phyloP scores from a whole-genome alignment of 2,329 filamentous ascomycete species.

The Fulvia fulva region DNA sequence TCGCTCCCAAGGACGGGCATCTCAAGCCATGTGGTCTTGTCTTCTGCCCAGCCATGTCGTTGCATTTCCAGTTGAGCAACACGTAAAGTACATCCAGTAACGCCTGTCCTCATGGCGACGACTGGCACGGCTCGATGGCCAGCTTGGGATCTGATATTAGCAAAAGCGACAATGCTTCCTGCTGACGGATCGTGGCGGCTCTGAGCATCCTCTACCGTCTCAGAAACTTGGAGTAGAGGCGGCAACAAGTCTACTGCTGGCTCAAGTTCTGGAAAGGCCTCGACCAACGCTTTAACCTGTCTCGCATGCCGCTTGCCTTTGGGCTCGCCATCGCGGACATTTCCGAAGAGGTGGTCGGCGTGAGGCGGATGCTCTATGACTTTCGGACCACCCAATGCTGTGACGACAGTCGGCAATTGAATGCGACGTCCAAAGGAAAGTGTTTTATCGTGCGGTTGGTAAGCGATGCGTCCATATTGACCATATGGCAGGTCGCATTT shows the following conservation, averaged over 20 bases:
- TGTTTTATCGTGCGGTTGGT: constrained; percentile 43
- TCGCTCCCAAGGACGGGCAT: constrained; percentile 47
- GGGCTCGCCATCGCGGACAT: not conserved
- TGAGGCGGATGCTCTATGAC: not conserved
- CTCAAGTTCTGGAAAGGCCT: constrained; percentile 24
- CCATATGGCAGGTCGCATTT: constrained; percentile 50
- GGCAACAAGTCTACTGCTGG: constrained; percentile 16
- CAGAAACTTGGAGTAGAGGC: constrained; percentile 27
- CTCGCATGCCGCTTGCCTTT: constrained; percentile 9
- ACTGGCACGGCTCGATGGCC: constrained; percentile 32
- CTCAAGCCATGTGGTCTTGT: constrained; percentile 46
- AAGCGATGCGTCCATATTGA: constrained; percentile 50
- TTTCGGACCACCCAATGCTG: constrained; percentile 12
- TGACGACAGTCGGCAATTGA: not conserved
- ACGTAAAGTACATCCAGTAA: constrained; percentile 55
- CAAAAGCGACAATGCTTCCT: constrained; percentile 52
- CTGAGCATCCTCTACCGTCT: constrained; percentile 31
- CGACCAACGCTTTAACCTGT: constrained; percentile 21
- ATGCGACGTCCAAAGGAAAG: constrained; percentile 41
- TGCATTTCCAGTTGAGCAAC: constrained; percentile 51
- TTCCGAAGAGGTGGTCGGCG: not conserved
- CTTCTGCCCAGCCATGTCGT: constrained; percentile 52
- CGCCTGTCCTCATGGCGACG: constrained; percentile 44
- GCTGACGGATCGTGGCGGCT: constrained; percentile 38
- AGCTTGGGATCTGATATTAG: constrained; percentile 47